A percentile compares a stretch with the other conserved stretches of the same genome.
Evolutionary conservation across 106 monocot genomes (phyloP).

Genomic region (Dactylorhiza incarnata): DNA sequence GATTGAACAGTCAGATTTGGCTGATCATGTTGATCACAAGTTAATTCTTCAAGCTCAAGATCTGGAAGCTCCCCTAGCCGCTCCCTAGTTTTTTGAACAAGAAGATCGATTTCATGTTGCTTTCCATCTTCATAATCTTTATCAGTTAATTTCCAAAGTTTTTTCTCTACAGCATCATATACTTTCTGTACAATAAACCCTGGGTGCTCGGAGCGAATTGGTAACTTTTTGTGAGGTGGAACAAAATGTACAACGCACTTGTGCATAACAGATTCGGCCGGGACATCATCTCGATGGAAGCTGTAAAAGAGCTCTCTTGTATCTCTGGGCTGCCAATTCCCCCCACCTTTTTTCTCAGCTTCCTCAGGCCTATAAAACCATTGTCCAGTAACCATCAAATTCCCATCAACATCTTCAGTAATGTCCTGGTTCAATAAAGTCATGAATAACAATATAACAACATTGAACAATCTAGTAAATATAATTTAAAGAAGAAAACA

Average conservation of each 20-base stretch:
- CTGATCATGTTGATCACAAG: slow-evolving; percentile 19
- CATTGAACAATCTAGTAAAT: background rate
- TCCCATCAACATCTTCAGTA: slow-evolving; percentile 39
- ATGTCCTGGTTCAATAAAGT: slow-evolving; percentile 7
- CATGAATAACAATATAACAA: background rate
- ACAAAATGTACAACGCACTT: slow-evolving; percentile 95
- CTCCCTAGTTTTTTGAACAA: slow-evolving; percentile 67
- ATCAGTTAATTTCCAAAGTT: slow-evolving; percentile 86
- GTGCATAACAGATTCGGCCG: slow-evolving; percentile 97
- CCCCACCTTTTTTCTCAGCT: slow-evolving; percentile 82
- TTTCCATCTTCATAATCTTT: slow-evolving; percentile 90
- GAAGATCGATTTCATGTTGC: slow-evolving; percentile 75
- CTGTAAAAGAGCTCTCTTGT: slow-evolving; percentile 89
- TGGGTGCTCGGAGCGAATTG: slow-evolving; percentile 60
- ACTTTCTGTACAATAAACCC: slow-evolving; percentile 92
- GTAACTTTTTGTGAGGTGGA: slow-evolving; percentile 74
- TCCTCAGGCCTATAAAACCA: slow-evolving; percentile 99
- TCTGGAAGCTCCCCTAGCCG: slow-evolving; percentile 79
- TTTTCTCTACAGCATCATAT: slow-evolving; percentile 76
- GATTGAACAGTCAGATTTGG: background rate
- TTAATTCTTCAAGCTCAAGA: slow-evolving; percentile 42
- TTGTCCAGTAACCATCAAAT: slow-evolving; percentile 73
- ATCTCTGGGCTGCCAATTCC: slow-evolving; percentile 67
- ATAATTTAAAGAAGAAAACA: background rate
- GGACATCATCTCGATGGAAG: slow-evolving; percentile 90